Evolutionary conservation across 2,329 filamentous ascomycete genomes (phyloP), one percentile per base, ranked within the genome.

Genomic region (Aurifilum marmelostoma): DNA sequence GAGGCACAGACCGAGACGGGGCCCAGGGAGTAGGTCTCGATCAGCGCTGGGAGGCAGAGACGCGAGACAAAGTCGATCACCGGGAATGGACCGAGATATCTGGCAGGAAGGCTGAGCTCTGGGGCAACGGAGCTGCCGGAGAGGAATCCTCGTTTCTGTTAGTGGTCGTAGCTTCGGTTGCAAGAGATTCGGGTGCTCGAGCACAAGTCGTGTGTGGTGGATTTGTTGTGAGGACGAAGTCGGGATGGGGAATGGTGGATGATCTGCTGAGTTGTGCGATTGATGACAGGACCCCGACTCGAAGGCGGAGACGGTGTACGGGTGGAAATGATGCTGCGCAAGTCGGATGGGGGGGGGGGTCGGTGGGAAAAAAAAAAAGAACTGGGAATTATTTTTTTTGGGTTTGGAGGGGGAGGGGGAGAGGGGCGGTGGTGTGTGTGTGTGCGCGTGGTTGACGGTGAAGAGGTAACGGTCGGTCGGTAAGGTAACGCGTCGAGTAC

Each of bases 11-110:
- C n/a, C n/a, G n/a, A n/a, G n/a, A n/a, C n/a, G n/a, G n/a, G n/a
- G n/a, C n/a, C n/a, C n/a, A n/a, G n/a, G n/a, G n/a, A 63, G 63
- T 63, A 41, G 69, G 66, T 63, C 59, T 63, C 63, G 63, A 70
- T 66, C 63, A 66, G 66, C 59, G 39, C 37, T 27, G 50, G 43
- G 43, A 62, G 59, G n/a, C 16, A 27, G 14, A 8, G 34, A 34
- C 34, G n/a, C n/a, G 52, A 29, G 52, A 8, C 4, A 29, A 56
- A 16, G 56, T 68, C 63, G 63, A 68, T 61, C 66, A 18, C 69
- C 69, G 63, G 69, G 52, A 58, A 70, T 50, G 39, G 66, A 63
- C 66, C 63, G 59, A 68, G 58, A 59, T 63, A 63, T 47, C 58
- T 68, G 69, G 63, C 52, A 66, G 34, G 58, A 61, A 52, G 69